These are phyloP conservation scores for Acanthamoeba royreba DNA, from an alignment of 208 protist species.

Conservation along the genomic window DNA sequence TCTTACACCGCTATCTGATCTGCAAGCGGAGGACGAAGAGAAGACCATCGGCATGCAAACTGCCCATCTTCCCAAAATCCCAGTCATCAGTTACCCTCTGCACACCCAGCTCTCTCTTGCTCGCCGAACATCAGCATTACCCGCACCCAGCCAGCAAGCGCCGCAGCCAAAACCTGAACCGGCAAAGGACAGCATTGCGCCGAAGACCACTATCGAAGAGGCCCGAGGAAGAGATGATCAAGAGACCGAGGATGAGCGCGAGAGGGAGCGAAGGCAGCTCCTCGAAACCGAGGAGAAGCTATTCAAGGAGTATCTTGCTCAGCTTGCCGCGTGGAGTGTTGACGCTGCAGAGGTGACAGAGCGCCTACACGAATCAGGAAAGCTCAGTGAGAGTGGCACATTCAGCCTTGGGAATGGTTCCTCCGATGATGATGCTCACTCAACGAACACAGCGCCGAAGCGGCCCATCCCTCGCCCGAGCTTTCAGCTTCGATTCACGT, in stretches of 20 bases:
- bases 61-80: conserved; percentile 19
- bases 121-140: neutral
- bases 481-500: neutral
- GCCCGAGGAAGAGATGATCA: too few species aligned
- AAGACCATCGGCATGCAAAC: conserved; percentile 11
- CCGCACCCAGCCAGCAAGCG: neutral
- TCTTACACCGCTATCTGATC: neutral
- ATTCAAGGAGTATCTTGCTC: too few species aligned
- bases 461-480: neutral
- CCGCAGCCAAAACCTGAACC: too few species aligned
- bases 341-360: too few species aligned
- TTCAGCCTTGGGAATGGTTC: neutral
- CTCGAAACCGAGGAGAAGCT: too few species aligned
- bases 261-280: too few species aligned
- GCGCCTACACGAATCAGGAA: too few species aligned
- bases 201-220: too few species aligned
- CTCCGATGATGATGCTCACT: neutral
- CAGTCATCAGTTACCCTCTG: neutral
- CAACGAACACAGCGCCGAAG: too few species aligned
- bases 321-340: neutral
- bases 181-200: too few species aligned
- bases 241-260: too few species aligned
- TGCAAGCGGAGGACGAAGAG: neutral
- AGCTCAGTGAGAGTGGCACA: too few species aligned
- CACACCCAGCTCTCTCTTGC: neutral